Base-by-base conservation (phyloP, 495 filamentous ascomycete genomes). In the Trichoderma parareesei region DNA sequence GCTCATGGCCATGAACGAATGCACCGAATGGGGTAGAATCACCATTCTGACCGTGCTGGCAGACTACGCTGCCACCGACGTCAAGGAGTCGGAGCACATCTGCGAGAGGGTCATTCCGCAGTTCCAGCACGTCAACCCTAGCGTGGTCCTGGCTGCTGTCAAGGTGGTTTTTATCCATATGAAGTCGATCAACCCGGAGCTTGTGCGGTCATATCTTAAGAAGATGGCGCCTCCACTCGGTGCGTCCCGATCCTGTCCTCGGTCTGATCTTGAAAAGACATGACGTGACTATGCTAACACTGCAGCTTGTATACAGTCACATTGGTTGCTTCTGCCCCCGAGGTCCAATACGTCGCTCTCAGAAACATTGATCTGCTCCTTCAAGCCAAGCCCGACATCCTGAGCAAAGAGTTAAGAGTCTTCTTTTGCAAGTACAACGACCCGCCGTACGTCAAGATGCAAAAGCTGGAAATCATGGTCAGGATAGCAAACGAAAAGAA, bases 401-500 rank as follows among this genome's bases (percentile, higher is more conserved):
- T 98, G 2, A 94, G 90, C 78, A 98, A 98, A 74, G 94, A 98
- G 76, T 87, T 98, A 62, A 87, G 94, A 60, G 94, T 98, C 2
- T 98, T 98, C 79, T 98, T 98, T 79, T 98, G 94, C 87, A 98
- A 98, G 79, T 98, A 98, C 79, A 97, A 98, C 73, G 94, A 98
- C 71, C 94, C 94, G 2, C 92, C 91, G 16, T 98, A 98, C 71
- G 89, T 98, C 75, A 98, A 98, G 73, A 85, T 98, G 40, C 88
- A 97, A 75, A 98, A 98, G 67, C 86, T 98, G 57, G 94, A 98
- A 71, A 98, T 98, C 65, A 98, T 98, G 94, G 93, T 98, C 16
- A 88, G 95, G 75, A 98, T 98, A 86, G 93, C 94, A 60, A 98
- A 96, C 76, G 92, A 97, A 66, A 91, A 90, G 72, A 98, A 98